Evolutionary conservation across 2,329 filamentous ascomycete species (phyloP).

Genomic region (Dendrostoma leiphaemia): DNA sequence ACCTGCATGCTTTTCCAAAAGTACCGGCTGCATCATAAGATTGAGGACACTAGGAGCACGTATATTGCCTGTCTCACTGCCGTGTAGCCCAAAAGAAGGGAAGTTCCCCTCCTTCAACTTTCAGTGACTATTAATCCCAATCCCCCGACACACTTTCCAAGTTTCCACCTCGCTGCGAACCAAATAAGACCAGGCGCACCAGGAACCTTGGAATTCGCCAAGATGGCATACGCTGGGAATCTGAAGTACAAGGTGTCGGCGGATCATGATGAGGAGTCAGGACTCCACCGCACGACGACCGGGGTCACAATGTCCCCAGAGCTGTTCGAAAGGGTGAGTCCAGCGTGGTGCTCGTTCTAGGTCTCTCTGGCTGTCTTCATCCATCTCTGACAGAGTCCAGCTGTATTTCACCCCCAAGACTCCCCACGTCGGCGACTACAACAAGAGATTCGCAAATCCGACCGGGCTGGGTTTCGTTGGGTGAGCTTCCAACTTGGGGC

Average conservation of each 20-base stretch:
- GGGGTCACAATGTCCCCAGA: constrained; percentile 36
- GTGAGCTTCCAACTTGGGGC: constrained; percentile 20
- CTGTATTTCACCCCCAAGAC: constrained; percentile 39
- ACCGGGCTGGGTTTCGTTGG: constrained; percentile 36
- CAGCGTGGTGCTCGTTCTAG: not conserved
- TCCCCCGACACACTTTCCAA: no score
- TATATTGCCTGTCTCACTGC: not conserved
- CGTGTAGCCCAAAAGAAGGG: no score
- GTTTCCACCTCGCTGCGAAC: no score
- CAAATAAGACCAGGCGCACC: no score
- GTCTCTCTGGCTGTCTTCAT: not conserved
- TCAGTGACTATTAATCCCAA: no score
- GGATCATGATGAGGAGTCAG: constrained; percentile 33
- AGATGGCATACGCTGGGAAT: not conserved
- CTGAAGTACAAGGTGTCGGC: not conserved
- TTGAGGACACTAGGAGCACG: not conserved
- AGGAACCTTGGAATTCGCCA: no score
- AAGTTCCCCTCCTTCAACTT: no score
- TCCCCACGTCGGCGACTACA: constrained; percentile 33
- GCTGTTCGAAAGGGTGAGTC: constrained; percentile 34
- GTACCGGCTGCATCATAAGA: no score
- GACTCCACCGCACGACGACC: constrained; percentile 31
- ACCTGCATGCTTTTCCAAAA: not conserved
- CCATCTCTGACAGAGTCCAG: constrained; percentile 15
- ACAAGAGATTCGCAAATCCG: constrained; percentile 35